These are phyloP conservation scores for Globisporangium middletonii DNA, from an alignment of 352 stramenopile genomes.

Conservation along the genomic window DNA sequence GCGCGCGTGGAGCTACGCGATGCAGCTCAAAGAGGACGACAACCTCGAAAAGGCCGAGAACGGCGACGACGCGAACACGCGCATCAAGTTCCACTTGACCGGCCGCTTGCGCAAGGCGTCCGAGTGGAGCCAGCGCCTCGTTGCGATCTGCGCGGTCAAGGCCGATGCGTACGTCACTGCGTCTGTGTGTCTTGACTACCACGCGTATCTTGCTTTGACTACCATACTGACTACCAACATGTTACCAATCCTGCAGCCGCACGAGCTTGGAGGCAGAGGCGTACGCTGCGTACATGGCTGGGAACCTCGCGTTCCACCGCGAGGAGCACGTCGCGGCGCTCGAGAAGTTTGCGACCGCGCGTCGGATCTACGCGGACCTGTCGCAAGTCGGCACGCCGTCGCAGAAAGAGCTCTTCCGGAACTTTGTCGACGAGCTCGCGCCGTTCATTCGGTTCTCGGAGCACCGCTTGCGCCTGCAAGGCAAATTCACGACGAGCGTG, in stretches of 20 bases:
- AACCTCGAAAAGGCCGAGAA: constrained; percentile 84
- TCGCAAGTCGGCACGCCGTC: constrained; percentile 73
- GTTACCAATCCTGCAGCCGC: constrained; percentile 23
- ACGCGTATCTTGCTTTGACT: not conserved
- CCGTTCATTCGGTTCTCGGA: constrained; percentile 85
- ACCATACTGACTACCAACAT: not conserved
- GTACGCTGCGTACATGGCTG: constrained; percentile 86
- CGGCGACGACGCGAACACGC: constrained; percentile 78
- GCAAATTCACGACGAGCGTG: constrained; percentile 30
- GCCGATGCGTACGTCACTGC: constrained; percentile 61
- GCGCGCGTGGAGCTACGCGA: constrained; percentile 88
- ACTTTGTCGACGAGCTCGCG: constrained; percentile 64
- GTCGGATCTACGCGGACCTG: constrained; percentile 82
- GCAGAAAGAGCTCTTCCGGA: constrained; percentile 76
- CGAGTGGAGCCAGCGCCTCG: constrained; percentile 83
- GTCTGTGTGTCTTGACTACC: not conserved
- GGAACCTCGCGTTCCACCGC: constrained; percentile 85
- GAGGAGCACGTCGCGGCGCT: constrained; percentile 80
- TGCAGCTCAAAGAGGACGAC: constrained; percentile 89
- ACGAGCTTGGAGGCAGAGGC: constrained; percentile 86
- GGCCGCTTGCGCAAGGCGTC: constrained; percentile 82
- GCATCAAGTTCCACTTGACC: constrained; percentile 87
- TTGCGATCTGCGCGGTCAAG: constrained; percentile 60
- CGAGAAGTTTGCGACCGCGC: constrained; percentile 72
- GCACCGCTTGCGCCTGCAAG: constrained; percentile 63